Evolutionary conservation across 352 stramenopile species (phyloP), one percentile per base, ranked within the genome.

Genomic region (Globisporangium carolinianum): DNA sequence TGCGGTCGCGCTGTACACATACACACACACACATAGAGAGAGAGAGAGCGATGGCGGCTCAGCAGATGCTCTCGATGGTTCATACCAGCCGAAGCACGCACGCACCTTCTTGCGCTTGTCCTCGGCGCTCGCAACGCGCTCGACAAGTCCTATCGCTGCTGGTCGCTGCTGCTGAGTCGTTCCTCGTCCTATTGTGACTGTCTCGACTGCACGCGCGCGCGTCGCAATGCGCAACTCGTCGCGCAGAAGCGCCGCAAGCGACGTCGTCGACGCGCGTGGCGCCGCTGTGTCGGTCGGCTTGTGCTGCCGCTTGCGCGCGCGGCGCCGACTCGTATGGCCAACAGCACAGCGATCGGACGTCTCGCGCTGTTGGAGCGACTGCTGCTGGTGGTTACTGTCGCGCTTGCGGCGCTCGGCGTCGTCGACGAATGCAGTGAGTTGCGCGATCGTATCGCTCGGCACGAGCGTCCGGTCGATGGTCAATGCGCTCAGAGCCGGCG

Each of bases 61-160:
- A 32, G 24, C 24, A 32, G 24, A 32, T 32, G 24, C 2, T 32
- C 24, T 32, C 24, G 24, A 32, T 32, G 24, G 24, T 32, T 32
- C 24, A 32, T 32, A 32, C 24, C 24, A 32, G 24, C 24, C 24
- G 24, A 32, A 32, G 24, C 24, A 6, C 4, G 47, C 18, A 14
- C 51, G 37, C 64, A 89, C 79, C 72, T 86, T 62, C 55, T 86
- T 89, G 36, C 80, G 71, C 58, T 81, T 85, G n/a, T 68, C 55
- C 17, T 88, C 80, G 10, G 66, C 65, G 15, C 62, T 73, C 3
- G 77, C 62, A 4, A 83, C 62, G 7, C 69, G 69, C 36, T 78
- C 61, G n/a, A 89, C 69, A 11, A 91, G 64, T 1, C 51, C 48
- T 32, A 32, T 32, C 3, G 24, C 24, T 32, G 24, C 24, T 32